Evolutionary conservation across 129 eudicot species (phyloP), one percentile per base, ranked within the genome.

Genomic region (Centaurea solstitialis): DNA sequence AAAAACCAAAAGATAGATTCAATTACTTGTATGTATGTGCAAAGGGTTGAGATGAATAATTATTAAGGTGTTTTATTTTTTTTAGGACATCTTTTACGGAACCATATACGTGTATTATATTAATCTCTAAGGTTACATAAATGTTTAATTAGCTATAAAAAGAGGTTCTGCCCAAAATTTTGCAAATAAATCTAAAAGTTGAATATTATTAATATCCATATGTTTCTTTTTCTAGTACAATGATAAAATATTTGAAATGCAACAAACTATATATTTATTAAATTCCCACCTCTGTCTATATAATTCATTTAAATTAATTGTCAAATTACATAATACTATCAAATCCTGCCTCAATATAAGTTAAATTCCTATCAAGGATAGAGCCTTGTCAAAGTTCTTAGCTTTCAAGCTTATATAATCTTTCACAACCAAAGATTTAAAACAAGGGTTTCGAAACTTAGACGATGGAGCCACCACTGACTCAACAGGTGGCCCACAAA

Each of bases 401-500:
- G 80, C 70, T 86, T 90, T 94, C 69, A 90, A 62, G 9, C 66
- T 28, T 13, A 87, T 57, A 68, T 82, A 94, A 72, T 91, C 95
- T n/a, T 84, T 90, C 39, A 90, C 85, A 21, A 83, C 68, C 76
- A 94, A n/a, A 0, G 93, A 38, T 72, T 84, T 82, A 72, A 83
- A 90, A n/a, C 78, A 18, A 9, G 93, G 89, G 45, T 64, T 28
- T 13, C 45, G 70, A 59, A 85, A 30, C 79, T 39, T 83, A 20
- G 86, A 9, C 57, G 83, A 71, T 7, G 98, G 96, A 26, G 83
- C 83, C 8, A 92, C 68, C 2, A 6, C 9, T 9, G 80, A 81
- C 39, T 87, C 90, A 12, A 75, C 12, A 4, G 90, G 67, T 8
- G 98, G 96, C 11, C 92, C 92, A 57, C 84, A 85, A 59, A 94